A percentile compares a stretch with the other conserved stretches of the same genome.
phyloP scores from a whole-genome alignment of 768 basidiomycete species.

The Boletus huronensis region DNA sequence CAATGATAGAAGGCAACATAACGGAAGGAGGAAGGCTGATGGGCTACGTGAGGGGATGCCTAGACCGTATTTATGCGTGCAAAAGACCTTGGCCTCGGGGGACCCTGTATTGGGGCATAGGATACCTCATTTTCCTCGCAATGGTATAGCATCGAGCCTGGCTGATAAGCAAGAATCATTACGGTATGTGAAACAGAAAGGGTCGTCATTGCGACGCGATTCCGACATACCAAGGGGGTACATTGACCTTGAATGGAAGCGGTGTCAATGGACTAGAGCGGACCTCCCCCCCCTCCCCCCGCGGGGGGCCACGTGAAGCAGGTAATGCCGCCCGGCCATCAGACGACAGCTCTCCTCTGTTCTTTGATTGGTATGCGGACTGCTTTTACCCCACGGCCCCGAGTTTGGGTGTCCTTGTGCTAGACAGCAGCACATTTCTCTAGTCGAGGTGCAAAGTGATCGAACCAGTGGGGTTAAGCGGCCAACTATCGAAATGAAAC shows the following conservation, averaged over 20 bases:
- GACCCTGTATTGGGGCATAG: background rate
- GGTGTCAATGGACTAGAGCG: background rate
- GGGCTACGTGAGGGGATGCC: background rate
- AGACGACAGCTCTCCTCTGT: background rate
- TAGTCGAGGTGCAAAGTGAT: background rate
- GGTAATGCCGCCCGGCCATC: background rate
- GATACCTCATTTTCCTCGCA: background rate
- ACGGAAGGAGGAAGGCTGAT: background rate
- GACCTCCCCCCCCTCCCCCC: background rate
- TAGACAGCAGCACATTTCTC: background rate
- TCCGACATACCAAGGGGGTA: background rate
- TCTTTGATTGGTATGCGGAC: background rate
- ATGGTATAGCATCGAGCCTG: background rate
- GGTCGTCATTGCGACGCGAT: background rate
- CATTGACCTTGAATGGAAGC: background rate
- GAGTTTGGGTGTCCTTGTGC: background rate
- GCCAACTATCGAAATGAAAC: background rate
- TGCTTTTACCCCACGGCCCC: background rate
- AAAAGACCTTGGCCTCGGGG: background rate
- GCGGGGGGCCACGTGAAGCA: background rate
- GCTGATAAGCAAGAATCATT: background rate
- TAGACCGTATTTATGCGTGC: constrained; percentile 11
- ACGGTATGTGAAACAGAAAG: background rate
- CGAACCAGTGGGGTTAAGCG: background rate
- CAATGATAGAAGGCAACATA: constrained; percentile 21